These are phyloP conservation scores for Tubosaeta sp. DNA, from an alignment of 768 basidiomycete genomes.

Conservation along the genomic window DNA sequence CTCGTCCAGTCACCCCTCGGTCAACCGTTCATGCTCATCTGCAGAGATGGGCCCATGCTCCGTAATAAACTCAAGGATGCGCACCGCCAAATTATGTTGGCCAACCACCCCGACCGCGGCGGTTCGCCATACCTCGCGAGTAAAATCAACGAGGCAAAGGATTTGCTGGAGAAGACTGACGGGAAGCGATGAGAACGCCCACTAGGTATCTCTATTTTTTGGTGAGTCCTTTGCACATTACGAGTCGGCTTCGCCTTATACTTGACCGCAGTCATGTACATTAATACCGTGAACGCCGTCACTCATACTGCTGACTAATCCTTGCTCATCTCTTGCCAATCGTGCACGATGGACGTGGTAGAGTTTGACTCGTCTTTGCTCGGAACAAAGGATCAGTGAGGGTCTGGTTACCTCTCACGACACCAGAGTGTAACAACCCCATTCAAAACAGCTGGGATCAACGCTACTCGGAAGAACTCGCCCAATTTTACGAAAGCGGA, in stretches of 20 bases:
- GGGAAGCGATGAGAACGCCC: constrained; percentile 34
- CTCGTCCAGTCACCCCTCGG: not conserved
- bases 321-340: not conserved
- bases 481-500: constrained; percentile 69
- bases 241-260: not conserved
- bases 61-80: constrained; percentile 86
- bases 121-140: constrained; percentile 98
- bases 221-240: constrained; percentile 4
- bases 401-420: not conserved
- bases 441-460: constrained; percentile 61
- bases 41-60: constrained; percentile 78
- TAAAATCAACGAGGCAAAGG: constrained; percentile 99
- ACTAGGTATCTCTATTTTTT: not conserved
- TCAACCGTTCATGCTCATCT: not conserved
- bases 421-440: not conserved
- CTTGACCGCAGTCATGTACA: constrained; percentile 15
- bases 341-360: constrained; percentile 28
- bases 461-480: constrained; percentile 67
- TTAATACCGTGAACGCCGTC: no score
- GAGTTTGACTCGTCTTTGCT: constrained; percentile 69
- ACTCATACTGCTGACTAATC: constrained; percentile 19
- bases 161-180: constrained; percentile 79
- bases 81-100: constrained; percentile 94
- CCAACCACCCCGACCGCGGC: constrained; percentile 97
- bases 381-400: constrained; percentile 78